Conservation (phyloP, 495 filamentous ascomycete species). For the Aspergillus egyptiacus region DNA sequence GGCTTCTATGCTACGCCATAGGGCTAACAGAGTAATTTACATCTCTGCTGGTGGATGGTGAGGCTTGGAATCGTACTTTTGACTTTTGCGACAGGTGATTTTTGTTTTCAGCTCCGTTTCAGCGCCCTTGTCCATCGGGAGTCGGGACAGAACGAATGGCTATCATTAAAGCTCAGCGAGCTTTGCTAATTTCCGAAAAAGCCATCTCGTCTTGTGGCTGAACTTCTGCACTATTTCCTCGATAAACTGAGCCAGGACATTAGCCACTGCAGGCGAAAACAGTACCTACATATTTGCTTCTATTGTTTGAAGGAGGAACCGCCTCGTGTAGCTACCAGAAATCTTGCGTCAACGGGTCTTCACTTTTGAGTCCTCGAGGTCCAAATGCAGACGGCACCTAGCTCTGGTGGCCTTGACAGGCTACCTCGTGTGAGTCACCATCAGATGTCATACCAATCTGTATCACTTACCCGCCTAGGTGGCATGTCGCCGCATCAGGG, state of each 20-base stretch:
- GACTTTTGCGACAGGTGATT: constrained; percentile 11
- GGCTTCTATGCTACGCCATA: background rate
- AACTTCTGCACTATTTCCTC: constrained; percentile 1
- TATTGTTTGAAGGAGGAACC: background rate
- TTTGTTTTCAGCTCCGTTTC: constrained; percentile 3
- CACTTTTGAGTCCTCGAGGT: background rate
- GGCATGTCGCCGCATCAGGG: background rate
- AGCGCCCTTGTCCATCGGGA: background rate
- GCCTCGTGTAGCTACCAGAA: background rate
- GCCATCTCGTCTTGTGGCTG: constrained; percentile 2
- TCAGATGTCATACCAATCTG: constrained; percentile 1
- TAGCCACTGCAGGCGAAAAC: background rate
- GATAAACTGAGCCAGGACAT: background rate
- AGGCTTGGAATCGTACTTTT: background rate
- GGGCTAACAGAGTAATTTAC: too few species aligned
- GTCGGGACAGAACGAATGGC: background rate
- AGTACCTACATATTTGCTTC: background rate
- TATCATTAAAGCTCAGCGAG: constrained; percentile 4
- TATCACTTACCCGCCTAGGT: constrained; percentile 1
- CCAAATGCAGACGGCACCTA: too few species aligned
- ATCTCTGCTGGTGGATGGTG: too few species aligned
- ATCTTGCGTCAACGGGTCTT: background rate
- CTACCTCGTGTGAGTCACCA: too few species aligned
- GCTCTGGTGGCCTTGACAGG: too few species aligned
- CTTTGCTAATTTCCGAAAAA: constrained; percentile 8